Evolutionary conservation across 345 rosid genomes (phyloP).

Genomic region (Lenwebbia sp.): DNA sequence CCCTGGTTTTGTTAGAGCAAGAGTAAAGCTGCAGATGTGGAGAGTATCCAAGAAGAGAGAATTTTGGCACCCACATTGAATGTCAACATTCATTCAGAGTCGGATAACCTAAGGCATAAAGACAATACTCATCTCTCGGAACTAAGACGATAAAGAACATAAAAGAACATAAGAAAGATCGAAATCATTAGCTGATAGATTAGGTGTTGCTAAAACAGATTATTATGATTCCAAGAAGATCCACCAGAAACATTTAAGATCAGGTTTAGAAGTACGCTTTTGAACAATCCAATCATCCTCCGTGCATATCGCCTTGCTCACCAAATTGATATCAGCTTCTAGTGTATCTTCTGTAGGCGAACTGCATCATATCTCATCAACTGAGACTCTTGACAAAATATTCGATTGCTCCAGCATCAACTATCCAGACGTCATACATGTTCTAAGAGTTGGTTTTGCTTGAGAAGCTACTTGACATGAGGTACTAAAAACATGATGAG

Average conservation of each 20-base stretch:
- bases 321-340: neutral
- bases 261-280: neutral
- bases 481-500: neutral
- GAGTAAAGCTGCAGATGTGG: neutral
- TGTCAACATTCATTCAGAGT: neutral
- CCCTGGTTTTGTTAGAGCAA: neutral
- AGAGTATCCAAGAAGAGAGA: neutral
- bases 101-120: neutral
- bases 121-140: neutral
- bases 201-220: neutral
- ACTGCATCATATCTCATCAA: neutral
- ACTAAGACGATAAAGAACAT: neutral
- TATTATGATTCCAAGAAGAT: neutral
- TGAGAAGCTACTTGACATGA: neutral
- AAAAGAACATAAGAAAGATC: neutral
- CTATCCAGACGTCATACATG: neutral
- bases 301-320: neutral
- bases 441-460: neutral
- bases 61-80: neutral
- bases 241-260: neutral
- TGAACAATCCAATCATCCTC: neutral
- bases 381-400: neutral
- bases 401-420: neutral
- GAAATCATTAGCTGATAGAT: neutral
- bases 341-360: neutral